Percentiles rank a stretch among this genome's conserved stretches.
These are phyloP conservation scores for Kandelia obovata DNA, from an alignment of 345 rosid genomes.

Conservation along the genomic window DNA sequence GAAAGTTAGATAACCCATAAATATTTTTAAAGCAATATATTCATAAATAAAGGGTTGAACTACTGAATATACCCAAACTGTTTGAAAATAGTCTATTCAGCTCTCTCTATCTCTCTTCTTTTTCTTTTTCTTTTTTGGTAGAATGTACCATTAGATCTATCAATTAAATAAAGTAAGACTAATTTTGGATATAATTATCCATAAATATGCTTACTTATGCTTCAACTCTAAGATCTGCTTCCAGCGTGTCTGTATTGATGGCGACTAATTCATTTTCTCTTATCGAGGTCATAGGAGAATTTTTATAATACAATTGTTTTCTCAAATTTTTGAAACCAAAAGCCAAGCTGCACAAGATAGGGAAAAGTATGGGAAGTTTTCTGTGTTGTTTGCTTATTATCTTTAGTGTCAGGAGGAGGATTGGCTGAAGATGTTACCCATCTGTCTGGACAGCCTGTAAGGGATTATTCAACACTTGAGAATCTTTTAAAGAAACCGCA, in stretches of 20 bases:
- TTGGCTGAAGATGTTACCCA: slow-evolving; percentile 69
- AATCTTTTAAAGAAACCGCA: slow-evolving; percentile 94
- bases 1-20: neutral
- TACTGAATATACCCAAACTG: too few species aligned
- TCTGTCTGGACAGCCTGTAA: slow-evolving; percentile 80
- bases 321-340: neutral
- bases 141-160: too few species aligned
- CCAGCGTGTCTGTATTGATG: too few species aligned
- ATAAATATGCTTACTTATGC: too few species aligned
- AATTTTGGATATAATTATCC: too few species aligned
- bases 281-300: neutral
- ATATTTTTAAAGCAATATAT: neutral
- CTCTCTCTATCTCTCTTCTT: too few species aligned
- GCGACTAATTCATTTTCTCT: too few species aligned
- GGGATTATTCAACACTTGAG: slow-evolving; percentile 73
- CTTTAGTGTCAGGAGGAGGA: slow-evolving; percentile 57
- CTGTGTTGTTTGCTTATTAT: slow-evolving; percentile 2
- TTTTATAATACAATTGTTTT: neutral
- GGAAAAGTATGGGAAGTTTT: neutral
- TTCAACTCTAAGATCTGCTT: too few species aligned
- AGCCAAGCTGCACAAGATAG: neutral
- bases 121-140: too few species aligned
- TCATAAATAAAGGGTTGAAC: too few species aligned
- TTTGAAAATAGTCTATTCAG: too few species aligned
- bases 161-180: too few species aligned